These are phyloP conservation scores for Waitea zeae DNA, from an alignment of 1,284 basidiomycete genomes.

Conservation along the genomic window DNA sequence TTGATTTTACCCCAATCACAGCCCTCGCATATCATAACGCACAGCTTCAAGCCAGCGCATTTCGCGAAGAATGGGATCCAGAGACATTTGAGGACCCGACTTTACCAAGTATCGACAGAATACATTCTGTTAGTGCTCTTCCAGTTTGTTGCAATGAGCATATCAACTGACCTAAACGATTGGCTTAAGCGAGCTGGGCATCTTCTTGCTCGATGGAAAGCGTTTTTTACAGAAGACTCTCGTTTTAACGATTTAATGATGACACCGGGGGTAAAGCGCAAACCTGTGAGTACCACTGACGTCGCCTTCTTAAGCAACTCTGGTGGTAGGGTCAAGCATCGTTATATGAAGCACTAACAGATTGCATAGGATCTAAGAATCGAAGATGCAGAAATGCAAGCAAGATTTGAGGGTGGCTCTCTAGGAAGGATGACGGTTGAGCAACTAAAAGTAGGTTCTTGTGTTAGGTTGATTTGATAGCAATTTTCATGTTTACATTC, in stretches of 20 bases:
- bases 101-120: conserved; percentile 57
- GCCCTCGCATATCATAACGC: conserved; percentile 77
- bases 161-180: not conserved
- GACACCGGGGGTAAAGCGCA: conserved; percentile 36
- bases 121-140: conserved; percentile 70
- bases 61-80: conserved; percentile 72
- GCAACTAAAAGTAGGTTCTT: conserved; percentile 45
- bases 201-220: conserved; percentile 65
- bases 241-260: conserved; percentile 31
- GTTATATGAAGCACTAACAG: conserved; percentile 13
- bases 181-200: conserved; percentile 48
- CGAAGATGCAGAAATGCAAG: conserved; percentile 52
- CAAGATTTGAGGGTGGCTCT: conserved; percentile 36
- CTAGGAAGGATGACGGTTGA: conserved; percentile 50
- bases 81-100: conserved; percentile 68
- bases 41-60: conserved; percentile 82
- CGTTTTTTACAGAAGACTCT: conserved; percentile 45
- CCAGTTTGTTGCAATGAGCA: conserved; percentile 5
- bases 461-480: not conserved
- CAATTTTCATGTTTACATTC: not conserved
- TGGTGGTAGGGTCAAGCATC: conserved; percentile 4
- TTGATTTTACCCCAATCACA: conserved; percentile 10
- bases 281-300: conserved; percentile 42
- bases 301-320: not conserved
- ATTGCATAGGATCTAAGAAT: conserved; percentile 42